phyloP scores from a whole-genome alignment of 1,284 basidiomycete species.

The Phellinidium pouzarii region DNA sequence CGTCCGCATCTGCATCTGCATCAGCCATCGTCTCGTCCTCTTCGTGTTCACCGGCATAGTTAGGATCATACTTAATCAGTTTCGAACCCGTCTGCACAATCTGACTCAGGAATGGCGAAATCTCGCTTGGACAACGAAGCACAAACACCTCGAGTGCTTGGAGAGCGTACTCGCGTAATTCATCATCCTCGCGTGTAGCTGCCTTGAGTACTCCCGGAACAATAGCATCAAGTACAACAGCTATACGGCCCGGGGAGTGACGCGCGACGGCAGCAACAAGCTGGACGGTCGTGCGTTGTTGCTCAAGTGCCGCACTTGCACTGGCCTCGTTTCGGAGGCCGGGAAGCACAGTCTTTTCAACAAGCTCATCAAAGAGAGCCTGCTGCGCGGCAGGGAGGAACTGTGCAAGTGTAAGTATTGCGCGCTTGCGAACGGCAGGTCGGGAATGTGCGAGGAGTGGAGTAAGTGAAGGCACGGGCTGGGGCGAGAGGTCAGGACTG shows the following conservation, averaged over 20 bases:
- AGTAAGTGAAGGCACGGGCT: constrained; percentile 67
- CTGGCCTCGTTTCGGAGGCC: constrained; percentile 35
- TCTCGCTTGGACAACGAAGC: constrained; percentile 77
- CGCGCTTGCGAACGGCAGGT: constrained; percentile 83
- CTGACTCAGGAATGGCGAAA: constrained; percentile 62
- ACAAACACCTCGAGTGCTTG: constrained; percentile 82
- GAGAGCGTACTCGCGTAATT: constrained; percentile 69
- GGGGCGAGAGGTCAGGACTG: constrained; percentile 37
- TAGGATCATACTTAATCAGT: constrained; percentile 93
- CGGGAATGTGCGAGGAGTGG: constrained; percentile 73
- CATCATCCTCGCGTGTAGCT: constrained; percentile 68
- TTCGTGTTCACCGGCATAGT: constrained; percentile 76
- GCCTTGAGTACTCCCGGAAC: constrained; percentile 66
- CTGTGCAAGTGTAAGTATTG: constrained; percentile 79
- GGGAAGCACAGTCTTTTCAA: constrained; percentile 55
- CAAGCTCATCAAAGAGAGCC: constrained; percentile 47
- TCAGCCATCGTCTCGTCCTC: constrained; percentile 79
- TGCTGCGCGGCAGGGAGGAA: constrained; percentile 66
- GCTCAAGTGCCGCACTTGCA: constrained; percentile 47
- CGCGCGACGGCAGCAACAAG: constrained; percentile 76
- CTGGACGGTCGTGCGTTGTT: constrained; percentile 72
- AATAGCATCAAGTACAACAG: constrained; percentile 50
- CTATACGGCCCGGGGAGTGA: constrained; percentile 60
- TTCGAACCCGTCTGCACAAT: constrained; percentile 68
- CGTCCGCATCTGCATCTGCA: constrained; percentile 72